Percentiles rank a stretch among this genome's conserved stretches.
phyloP scores from a whole-genome alignment of 2,329 filamentous ascomycete species.

The Anthostomella pinea region DNA sequence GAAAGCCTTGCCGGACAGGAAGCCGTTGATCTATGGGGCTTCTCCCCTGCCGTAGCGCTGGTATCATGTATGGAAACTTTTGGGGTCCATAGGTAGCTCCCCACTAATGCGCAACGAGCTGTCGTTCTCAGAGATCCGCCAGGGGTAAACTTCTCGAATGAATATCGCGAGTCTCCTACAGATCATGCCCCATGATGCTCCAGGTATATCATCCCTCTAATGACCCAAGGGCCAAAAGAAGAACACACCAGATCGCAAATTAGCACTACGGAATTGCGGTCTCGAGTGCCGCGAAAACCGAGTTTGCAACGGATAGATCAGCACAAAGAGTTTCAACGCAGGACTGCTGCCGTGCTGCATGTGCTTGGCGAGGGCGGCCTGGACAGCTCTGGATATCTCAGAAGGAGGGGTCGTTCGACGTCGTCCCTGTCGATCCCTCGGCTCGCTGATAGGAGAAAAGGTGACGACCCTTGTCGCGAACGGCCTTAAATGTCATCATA shows the following conservation, averaged over 20 bases:
- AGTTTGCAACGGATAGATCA: slow-evolving; percentile 10
- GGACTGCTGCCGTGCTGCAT: too few species aligned
- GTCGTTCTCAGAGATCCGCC: slow-evolving; percentile 2
- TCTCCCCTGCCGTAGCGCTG: slow-evolving; percentile 9
- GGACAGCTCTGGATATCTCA: slow-evolving; percentile 6
- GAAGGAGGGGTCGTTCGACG: slow-evolving; percentile 20
- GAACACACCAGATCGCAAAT: slow-evolving; percentile 11
- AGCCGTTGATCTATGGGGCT: slow-evolving; percentile 8
- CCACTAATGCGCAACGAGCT: slow-evolving; percentile 4
- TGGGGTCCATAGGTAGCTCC: slow-evolving; percentile 3
- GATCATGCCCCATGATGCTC: slow-evolving; percentile 18
- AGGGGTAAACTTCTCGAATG: not conserved
- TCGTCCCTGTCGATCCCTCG: slow-evolving; percentile 25
- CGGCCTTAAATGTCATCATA: slow-evolving; percentile 6
- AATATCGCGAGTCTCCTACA: slow-evolving; percentile 15
- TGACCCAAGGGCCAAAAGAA: slow-evolving; percentile 13
- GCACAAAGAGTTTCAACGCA: slow-evolving; percentile 14
- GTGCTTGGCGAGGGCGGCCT: not conserved
- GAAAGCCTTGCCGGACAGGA: slow-evolving; percentile 6
- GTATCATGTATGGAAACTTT: too few species aligned
- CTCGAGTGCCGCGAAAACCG: slow-evolving; percentile 17
- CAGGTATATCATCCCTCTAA: slow-evolving; percentile 13
- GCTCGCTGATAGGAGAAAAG: slow-evolving; percentile 7
- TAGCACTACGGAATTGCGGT: slow-evolving; percentile 22
- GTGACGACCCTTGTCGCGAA: slow-evolving; percentile 11